A percentile compares a stretch with the other conserved stretches of the same genome.
Evolutionary conservation across 169 alveolate species (phyloP).

Genomic region (Plasmodium malariae): DNA sequence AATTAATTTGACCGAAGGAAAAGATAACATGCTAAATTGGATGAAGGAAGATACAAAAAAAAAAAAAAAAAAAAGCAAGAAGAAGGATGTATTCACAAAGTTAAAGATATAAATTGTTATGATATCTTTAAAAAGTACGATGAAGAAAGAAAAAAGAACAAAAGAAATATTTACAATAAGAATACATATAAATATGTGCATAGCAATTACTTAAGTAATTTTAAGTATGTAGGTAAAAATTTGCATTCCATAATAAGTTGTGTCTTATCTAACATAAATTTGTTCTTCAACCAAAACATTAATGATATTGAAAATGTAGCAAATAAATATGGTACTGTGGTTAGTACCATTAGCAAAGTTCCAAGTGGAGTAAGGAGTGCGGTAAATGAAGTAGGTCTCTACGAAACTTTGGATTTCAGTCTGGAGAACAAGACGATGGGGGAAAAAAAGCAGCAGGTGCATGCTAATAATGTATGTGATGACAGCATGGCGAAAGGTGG

Average conservation of each 20-base stretch:
- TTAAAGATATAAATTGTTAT: conserved; percentile 1
- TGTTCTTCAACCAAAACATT: conserved; percentile 42
- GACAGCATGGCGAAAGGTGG: no score
- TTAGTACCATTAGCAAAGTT: background rate
- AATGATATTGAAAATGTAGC: conserved; percentile 13
- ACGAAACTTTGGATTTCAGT: no score
- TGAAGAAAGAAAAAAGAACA: conserved; percentile 28
- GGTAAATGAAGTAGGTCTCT: conserved; percentile 14
- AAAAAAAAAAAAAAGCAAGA: background rate
- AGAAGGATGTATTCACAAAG: background rate
- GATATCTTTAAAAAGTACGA: conserved; percentile 26
- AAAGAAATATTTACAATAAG: conserved; percentile 32
- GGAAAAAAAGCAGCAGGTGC: no score
- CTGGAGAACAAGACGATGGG: no score
- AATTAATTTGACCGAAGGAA: background rate
- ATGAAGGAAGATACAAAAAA: background rate
- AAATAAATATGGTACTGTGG: conserved; percentile 26
- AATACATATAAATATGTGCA: conserved; percentile 34
- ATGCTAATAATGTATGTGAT: no score
- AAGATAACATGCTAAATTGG: no score
- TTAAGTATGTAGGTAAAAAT: conserved; percentile 19
- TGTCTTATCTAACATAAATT: conserved; percentile 31
- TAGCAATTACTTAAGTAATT: conserved; percentile 28
- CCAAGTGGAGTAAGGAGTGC: background rate
- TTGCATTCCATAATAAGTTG: conserved; percentile 19